These are phyloP conservation scores for Dillenia suffruticosa DNA, from an alignment of 164 flowering plant species.

Conservation along the genomic window DNA sequence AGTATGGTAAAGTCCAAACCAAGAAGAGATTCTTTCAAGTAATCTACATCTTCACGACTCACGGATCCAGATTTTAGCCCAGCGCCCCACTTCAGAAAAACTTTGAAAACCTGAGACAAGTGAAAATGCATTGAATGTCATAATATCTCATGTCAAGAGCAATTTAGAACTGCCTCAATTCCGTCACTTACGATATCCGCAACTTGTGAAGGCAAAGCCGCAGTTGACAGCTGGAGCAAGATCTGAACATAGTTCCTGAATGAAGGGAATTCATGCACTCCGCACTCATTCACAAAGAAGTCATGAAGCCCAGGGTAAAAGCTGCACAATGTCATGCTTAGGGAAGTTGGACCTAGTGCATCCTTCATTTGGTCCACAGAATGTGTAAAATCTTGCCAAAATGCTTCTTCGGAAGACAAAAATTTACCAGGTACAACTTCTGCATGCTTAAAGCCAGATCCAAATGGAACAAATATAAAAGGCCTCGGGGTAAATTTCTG, in stretches of 20 bases:
- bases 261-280: slow-evolving; percentile 62
- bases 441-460: slow-evolving; percentile 27
- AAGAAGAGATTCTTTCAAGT: slow-evolving; percentile 54
- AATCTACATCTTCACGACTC: slow-evolving; percentile 41
- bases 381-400: slow-evolving; percentile 82
- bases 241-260: slow-evolving; percentile 50
- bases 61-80: slow-evolving; percentile 56
- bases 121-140: slow-evolving; percentile 2
- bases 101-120: slow-evolving; percentile 55
- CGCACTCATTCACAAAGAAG: slow-evolving; percentile 77
- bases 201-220: slow-evolving; percentile 63
- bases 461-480: slow-evolving; percentile 73
- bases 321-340: slow-evolving; percentile 41
- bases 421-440: slow-evolving; percentile 63
- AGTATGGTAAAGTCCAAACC: slow-evolving; percentile 50
- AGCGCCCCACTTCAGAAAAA: slow-evolving; percentile 68
- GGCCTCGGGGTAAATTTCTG: slow-evolving; percentile 46
- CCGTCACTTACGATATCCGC: slow-evolving; percentile 57
- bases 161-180: slow-evolving; percentile 3
- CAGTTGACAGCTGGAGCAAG: slow-evolving; percentile 51
- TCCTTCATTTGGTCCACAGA: slow-evolving; percentile 34
- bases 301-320: slow-evolving; percentile 69
- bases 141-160: not conserved
- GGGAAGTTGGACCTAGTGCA: slow-evolving; percentile 9
- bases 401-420: slow-evolving; percentile 58